These are phyloP conservation scores for Galerina sulciceps DNA, from an alignment of 768 basidiomycete species.

Conservation along the genomic window DNA sequence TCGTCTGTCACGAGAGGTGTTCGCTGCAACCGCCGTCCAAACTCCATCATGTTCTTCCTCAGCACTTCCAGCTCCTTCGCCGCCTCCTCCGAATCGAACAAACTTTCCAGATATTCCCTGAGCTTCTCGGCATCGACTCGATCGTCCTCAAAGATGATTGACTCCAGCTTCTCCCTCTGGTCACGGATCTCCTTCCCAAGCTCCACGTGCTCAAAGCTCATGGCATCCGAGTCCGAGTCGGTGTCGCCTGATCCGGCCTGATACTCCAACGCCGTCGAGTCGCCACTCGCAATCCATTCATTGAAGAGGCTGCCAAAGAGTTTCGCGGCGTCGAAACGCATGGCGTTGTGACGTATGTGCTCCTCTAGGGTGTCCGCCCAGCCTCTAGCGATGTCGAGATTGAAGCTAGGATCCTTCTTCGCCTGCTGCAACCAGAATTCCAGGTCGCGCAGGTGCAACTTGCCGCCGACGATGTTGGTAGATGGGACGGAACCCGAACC, in stretches of 20 bases:
- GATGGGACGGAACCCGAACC: constrained; percentile 25
- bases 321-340: constrained; percentile 24
- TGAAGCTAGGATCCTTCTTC: no score
- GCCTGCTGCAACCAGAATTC: not conserved
- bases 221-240: constrained; percentile 12
- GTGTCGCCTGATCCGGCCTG: constrained; percentile 15
- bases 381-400: no score
- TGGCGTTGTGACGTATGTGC: no score
- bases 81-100: constrained; percentile 40
- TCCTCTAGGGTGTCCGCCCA: no score
- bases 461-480: constrained; percentile 21
- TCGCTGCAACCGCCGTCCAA: constrained; percentile 31
- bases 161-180: constrained; percentile 41
- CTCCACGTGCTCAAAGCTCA: constrained; percentile 22
- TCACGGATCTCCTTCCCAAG: constrained; percentile 46
- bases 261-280: constrained; percentile 35
- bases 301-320: constrained; percentile 47
- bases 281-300: constrained; percentile 49
- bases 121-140: constrained; percentile 35
- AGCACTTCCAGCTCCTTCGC: constrained; percentile 4
- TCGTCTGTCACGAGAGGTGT: not conserved
- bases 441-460: constrained; percentile 28
- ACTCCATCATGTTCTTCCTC: constrained; percentile 25
- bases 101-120: constrained; percentile 35
- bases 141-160: constrained; percentile 44